Evolutionary conservation across 2,329 filamentous ascomycete genomes (phyloP).

Genomic region (Trichoderma harzianum): DNA sequence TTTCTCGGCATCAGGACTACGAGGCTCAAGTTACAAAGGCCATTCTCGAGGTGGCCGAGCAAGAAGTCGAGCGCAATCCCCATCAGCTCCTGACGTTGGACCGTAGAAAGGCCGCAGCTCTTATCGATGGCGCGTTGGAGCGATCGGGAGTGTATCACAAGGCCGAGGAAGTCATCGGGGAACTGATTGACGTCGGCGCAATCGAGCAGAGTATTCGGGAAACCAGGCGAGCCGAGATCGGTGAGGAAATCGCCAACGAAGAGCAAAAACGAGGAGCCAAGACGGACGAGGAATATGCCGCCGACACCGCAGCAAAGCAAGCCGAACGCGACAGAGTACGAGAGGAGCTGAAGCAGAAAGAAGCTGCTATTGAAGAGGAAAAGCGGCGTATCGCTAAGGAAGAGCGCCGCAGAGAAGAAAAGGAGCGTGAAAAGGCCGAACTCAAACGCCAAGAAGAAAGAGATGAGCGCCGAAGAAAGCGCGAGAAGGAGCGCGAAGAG

Average conservation of each 20-base stretch:
- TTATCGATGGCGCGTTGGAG: slow-evolving; percentile 76
- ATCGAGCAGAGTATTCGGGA: slow-evolving; percentile 69
- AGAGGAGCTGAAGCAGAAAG: slow-evolving; percentile 57
- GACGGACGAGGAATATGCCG: slow-evolving; percentile 70
- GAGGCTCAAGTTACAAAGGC: slow-evolving; percentile 64
- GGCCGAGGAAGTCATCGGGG: slow-evolving; percentile 64
- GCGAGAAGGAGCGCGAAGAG: slow-evolving; percentile 55
- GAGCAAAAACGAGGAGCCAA: slow-evolving; percentile 65
- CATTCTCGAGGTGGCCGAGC: slow-evolving; percentile 66
- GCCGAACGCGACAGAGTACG: slow-evolving; percentile 60
- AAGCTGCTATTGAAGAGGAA: slow-evolving; percentile 60
- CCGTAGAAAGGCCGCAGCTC: slow-evolving; percentile 67
- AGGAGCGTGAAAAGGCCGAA: slow-evolving; percentile 48
- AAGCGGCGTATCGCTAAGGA: slow-evolving; percentile 57
- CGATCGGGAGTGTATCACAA: slow-evolving; percentile 72
- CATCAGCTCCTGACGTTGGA: slow-evolving; percentile 69
- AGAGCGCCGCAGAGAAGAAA: slow-evolving; percentile 50
- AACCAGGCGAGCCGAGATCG: slow-evolving; percentile 64
- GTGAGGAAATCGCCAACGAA: slow-evolving; percentile 62
- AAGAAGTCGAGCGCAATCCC: slow-evolving; percentile 73
- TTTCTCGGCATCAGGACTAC: slow-evolving; percentile 53
- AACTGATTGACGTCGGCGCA: slow-evolving; percentile 63
- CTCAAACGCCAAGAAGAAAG: slow-evolving; percentile 48
- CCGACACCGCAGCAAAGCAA: slow-evolving; percentile 59
- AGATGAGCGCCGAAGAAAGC: slow-evolving; percentile 47